These are phyloP conservation scores for Hypoxylon trugodes DNA, from an alignment of 495 filamentous ascomycete genomes.

Conservation along the genomic window DNA sequence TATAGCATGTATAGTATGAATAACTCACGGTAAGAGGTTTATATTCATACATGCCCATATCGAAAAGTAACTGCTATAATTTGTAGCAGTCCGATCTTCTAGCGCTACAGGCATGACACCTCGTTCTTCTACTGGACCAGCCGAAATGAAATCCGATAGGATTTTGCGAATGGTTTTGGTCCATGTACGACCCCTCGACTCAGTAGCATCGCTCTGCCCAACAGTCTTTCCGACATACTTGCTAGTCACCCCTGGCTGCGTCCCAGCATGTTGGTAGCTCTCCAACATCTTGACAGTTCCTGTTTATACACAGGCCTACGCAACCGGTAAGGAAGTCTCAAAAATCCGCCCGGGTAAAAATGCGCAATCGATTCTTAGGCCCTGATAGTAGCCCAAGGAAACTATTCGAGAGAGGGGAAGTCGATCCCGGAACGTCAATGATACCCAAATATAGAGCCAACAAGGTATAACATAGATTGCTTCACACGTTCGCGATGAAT, in stretches of 20 bases:
- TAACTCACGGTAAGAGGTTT: constrained; percentile 53
- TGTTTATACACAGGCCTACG: background rate
- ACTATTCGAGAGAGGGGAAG: no score
- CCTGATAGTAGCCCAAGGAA: no score
- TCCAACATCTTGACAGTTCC: constrained; percentile 5
- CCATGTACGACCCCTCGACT: constrained; percentile 3
- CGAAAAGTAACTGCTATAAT: constrained; percentile 58
- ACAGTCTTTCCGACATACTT: constrained; percentile 23
- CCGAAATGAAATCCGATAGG: constrained; percentile 9
- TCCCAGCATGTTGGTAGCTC: background rate
- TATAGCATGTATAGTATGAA: background rate
- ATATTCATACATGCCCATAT: constrained; percentile 56
- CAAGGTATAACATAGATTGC: no score
- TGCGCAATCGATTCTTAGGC: no score
- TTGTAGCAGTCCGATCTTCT: constrained; percentile 58
- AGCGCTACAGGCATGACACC: constrained; percentile 61
- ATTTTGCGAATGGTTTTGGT: background rate
- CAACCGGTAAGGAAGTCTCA: background rate
- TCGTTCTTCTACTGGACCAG: constrained; percentile 50
- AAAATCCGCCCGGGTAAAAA: no score
- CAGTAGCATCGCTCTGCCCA: constrained; percentile 5
- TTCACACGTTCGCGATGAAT: no score
- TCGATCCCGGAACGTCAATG: no score
- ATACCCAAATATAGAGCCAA: no score
- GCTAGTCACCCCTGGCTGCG: background rate